Evolutionary conservation across 2,329 filamentous ascomycete genomes (phyloP).

Genomic region (Microsporum ferrugineum): DNA sequence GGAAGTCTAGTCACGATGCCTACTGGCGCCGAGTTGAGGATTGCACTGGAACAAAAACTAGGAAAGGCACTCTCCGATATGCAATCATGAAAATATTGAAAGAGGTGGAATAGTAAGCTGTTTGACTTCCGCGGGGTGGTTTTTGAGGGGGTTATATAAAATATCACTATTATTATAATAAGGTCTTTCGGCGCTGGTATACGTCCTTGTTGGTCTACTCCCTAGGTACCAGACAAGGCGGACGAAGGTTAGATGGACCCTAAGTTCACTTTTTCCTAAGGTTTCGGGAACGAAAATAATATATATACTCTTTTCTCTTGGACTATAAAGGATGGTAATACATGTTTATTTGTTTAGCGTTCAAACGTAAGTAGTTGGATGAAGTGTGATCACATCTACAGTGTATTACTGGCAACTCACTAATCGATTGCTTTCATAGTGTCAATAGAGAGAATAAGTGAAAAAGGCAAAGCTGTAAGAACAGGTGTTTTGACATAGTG

Average conservation of each 20-base stretch:
- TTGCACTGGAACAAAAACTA: slow-evolving; percentile 40
- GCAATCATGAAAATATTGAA: neutral
- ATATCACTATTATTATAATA: neutral
- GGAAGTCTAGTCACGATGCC: slow-evolving; percentile 37
- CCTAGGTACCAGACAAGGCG: neutral
- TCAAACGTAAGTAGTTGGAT: too few species aligned
- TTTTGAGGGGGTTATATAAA: neutral
- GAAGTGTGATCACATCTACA: too few species aligned
- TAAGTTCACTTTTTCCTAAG: neutral
- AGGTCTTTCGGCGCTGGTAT: neutral
- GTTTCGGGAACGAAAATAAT: neutral
- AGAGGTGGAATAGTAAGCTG: neutral
- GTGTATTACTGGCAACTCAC: too few species aligned
- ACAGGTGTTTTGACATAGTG: neutral
- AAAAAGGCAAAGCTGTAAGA: neutral
- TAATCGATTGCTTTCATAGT: too few species aligned
- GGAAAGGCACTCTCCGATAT: slow-evolving; percentile 32
- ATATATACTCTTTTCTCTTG: neutral
- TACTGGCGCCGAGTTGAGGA: slow-evolving; percentile 41
- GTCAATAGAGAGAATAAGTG: too few species aligned
- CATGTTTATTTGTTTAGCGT: too few species aligned
- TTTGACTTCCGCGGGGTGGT: neutral
- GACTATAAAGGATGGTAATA: too few species aligned
- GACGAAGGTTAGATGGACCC: neutral
- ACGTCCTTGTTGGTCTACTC: neutral